Evolutionary conservation across 140 eudicot species (phyloP), one percentile per base, ranked within the genome.

Genomic region (Ambrosia hybrid): DNA sequence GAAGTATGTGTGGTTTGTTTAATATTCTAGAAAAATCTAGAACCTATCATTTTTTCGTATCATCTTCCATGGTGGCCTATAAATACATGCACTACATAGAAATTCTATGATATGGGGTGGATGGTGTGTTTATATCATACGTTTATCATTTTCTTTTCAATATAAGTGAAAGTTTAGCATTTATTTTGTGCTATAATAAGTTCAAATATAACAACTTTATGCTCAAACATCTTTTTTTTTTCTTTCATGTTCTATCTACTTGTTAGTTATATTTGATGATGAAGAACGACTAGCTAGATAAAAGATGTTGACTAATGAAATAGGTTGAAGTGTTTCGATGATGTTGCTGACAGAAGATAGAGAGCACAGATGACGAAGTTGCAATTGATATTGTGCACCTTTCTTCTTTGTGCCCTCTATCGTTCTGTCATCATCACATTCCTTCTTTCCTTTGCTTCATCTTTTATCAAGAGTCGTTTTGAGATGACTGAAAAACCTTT

Each of bases 341-440:
- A 59, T 80, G 77, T 53, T 76, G 83, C 51, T 80, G 88, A 83
- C 88, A 83, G 88, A 83, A 83, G 85, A 83, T 83, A 83, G 88
- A 80, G 88, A 83, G 88, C 88, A 83, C 80, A 63, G 75, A 83
- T 64, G 83, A 63, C 45, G 73, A 73, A 80, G 69, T 8, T 76
- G 85, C 75, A 62, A 1, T 3, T 7, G 3, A 0, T 1, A 4
- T 11, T 21, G 21, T 71, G 87, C 85, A 76, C 65, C 78, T 83
- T 76, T 56, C 74, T 83, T 70, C 78, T 83, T 80, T 80, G 85
- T 83, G 85, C 88, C 80, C 88, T 76, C 79, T 83, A 83, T 80
- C 46, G 83, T 83, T 83, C 83, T 83, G 88, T 80, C 88, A 83
- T 83, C 78, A 73, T 75, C 79, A 62, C 62, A 46, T 74, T 3